Conservation (phyloP, 371 early-diverging fungal species). For the Mycotypha africana region DNA sequence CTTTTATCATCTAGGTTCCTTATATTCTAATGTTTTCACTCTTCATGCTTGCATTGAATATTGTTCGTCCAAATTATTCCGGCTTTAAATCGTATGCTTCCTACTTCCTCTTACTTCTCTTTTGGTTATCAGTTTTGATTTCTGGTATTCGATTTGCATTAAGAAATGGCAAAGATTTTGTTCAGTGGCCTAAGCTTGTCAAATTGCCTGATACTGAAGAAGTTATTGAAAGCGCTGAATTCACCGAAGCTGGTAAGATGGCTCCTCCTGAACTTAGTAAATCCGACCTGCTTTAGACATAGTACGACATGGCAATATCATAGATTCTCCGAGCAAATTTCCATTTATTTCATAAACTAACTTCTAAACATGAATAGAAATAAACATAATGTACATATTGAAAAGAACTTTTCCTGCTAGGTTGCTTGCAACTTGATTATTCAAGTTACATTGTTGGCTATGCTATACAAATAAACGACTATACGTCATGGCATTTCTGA, state of each 20-base stretch:
- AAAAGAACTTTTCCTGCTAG: too few relatives aligned
- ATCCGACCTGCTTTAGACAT: not conserved
- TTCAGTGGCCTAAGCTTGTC: constrained; percentile 39
- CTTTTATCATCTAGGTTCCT: constrained; percentile 22
- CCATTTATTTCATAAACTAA: too few relatives aligned
- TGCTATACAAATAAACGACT: too few relatives aligned
- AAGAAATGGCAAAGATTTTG: constrained; percentile 40
- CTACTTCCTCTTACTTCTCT: constrained; percentile 32
- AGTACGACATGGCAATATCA: too few relatives aligned
- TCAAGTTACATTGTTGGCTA: too few relatives aligned
- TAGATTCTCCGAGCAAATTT: too few relatives aligned
- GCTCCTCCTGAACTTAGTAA: constrained; percentile 22
- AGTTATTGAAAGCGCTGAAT: constrained; percentile 9
- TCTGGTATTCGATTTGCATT: constrained; percentile 40
- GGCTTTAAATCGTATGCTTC: constrained; percentile 26
- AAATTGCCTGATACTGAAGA: constrained; percentile 20
- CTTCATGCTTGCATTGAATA: constrained; percentile 37
- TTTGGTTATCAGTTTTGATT: constrained; percentile 46
- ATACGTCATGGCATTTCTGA: too few relatives aligned
- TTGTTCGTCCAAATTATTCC: constrained; percentile 31
- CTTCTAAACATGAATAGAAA: too few relatives aligned
- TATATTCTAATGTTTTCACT: constrained; percentile 38
- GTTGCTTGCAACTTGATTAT: too few relatives aligned
- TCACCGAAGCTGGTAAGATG: constrained; percentile 22
- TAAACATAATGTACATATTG: too few relatives aligned